Evolutionary conservation across 176 grass and related monocot genomes (phyloP), one percentile per base, ranked within the genome.

Genomic region (Urochloa ruziziensis): DNA sequence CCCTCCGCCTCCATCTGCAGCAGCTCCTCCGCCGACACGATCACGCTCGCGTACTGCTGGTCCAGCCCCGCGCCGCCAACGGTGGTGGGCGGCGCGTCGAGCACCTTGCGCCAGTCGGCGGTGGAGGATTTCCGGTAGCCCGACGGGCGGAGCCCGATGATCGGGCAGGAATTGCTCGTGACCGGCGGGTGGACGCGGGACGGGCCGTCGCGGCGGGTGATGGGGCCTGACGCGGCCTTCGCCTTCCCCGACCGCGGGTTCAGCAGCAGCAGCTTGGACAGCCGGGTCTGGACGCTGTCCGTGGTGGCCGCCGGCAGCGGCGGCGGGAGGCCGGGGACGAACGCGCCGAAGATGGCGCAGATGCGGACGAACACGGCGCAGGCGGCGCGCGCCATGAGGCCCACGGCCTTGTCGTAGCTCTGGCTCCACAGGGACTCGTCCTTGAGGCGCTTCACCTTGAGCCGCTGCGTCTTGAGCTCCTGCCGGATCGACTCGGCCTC

Each of bases 351-450:
- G 34, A 99, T 62, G 51, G 32, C 0, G 70, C 91, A 99, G 57
- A 99, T 86, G 85, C 89, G 83, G 59, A 59, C 68, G 87, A 96
- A 96, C 67, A 87, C 67, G 6, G 89, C 88, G 76, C 87, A 91
- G 1, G 90, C 86, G 60, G 93, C 91, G 46, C 83, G 78, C 51
- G 86, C 77, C 96, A 99, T 90, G 43, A 99, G 91, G 10, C 74
- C 37, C 1, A 94, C 91, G 11, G 89, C 87, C 83, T 96, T 91
- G 64, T 93, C 87, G 61, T 87, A 92, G 85, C 80, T 91, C 71
- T 85, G 79, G 79, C 8, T 90, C 96, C 96, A 99, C 2, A 96
- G 88, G 17, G 93, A 99, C 37, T 87, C 88, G 46, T 96, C 91
- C 91, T 88, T 94, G 77, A 96, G 89, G 2, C 87, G 82, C 73